Conservation (phyloP, 2,329 filamentous ascomycete genomes). For the Claviceps citrina region DNA sequence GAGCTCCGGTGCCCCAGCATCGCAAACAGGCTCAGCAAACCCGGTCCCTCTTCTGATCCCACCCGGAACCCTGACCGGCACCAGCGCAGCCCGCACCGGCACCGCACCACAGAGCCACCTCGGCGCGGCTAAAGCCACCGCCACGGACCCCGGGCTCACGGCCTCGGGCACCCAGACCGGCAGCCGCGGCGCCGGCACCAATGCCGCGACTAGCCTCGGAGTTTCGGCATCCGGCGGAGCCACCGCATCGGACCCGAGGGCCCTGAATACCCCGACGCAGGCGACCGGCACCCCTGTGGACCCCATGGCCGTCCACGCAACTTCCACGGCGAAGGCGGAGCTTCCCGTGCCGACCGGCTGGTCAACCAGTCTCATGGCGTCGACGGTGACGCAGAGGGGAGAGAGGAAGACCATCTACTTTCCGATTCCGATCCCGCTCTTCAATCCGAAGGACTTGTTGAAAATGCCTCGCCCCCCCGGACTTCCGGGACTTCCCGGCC, state of each 20-base stretch:
- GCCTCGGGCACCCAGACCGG: not conserved
- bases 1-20: not conserved
- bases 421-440: not conserved
- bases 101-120: not conserved
- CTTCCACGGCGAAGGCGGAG: not conserved
- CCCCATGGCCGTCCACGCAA: too few species aligned
- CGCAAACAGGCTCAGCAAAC: not conserved
- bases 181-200: too few species aligned
- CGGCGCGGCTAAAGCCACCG: not conserved
- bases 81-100: not conserved
- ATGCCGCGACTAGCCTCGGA: too few species aligned
- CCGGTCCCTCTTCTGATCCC: not conserved
- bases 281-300: too few species aligned
- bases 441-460: not conserved
- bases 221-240: too few species aligned
- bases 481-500: too few species aligned
- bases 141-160: not conserved
- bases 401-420: not conserved
- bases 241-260: too few species aligned
- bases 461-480: not conserved
- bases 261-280: too few species aligned
- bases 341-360: not conserved
- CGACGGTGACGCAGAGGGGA: not conserved
- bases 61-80: not conserved
- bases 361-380: not conserved